Evolutionary conservation across 306 rosid genomes (phyloP).

Genomic region (Luffa acutangula): DNA sequence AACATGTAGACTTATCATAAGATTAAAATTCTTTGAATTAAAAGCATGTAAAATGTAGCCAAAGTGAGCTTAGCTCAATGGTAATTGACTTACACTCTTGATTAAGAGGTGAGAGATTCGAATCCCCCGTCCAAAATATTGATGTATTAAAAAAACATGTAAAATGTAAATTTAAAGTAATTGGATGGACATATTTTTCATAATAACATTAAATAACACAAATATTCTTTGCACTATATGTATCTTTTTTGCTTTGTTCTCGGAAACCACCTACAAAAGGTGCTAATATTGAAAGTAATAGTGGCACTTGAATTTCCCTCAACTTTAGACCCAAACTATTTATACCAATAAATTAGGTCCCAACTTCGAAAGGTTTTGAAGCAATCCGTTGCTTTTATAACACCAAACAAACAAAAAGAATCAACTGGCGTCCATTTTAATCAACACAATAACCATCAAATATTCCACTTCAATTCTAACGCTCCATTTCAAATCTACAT

Average conservation of each 20-base stretch:
- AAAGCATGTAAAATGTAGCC: background rate
- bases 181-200: background rate
- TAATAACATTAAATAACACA: background rate
- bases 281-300: background rate
- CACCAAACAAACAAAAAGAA: constrained; percentile 1
- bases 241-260: background rate
- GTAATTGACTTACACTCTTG: no score
- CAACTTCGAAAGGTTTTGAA: background rate
- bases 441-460: background rate
- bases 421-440: background rate
- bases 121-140: no score
- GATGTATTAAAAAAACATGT: no score
- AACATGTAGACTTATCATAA: no score
- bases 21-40: background rate
- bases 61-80: no score
- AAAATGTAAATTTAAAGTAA: background rate
- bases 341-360: background rate
- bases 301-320: background rate
- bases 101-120: no score
- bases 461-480: background rate
- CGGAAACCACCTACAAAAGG: background rate
- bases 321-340: background rate
- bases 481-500: no score
- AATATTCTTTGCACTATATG: background rate
- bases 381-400: background rate